Evolutionary conservation across 441 rosid genomes (phyloP).

Genomic region (Adansonia gregorii): DNA sequence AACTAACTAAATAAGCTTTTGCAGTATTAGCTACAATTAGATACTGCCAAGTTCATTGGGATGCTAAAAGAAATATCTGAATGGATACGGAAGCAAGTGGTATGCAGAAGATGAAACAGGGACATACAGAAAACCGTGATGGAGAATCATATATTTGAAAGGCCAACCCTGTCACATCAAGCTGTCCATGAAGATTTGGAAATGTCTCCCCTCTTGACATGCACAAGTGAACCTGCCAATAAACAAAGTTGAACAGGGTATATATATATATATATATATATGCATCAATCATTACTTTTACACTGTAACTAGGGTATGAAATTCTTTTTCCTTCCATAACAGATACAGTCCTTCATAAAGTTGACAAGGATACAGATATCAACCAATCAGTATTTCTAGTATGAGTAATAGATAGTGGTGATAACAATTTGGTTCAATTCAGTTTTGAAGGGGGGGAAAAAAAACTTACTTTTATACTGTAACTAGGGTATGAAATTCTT

Average conservation of each 20-base stretch:
- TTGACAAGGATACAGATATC: slow-evolving; percentile 3
- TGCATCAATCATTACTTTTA: slow-evolving; percentile 19
- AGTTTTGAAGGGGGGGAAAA: not conserved
- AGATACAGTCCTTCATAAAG: slow-evolving; percentile 43
- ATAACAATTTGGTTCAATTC: not conserved
- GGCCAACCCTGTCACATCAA: slow-evolving; percentile 83
- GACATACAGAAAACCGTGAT: slow-evolving; percentile 82
- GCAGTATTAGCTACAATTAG: not conserved
- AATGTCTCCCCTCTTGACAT: slow-evolving; percentile 94
- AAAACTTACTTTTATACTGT: too few species aligned
- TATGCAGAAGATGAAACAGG: slow-evolving; percentile 28
- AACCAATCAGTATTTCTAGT: slow-evolving; percentile 18
- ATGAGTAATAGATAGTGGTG: not conserved
- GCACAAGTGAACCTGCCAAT: slow-evolving; percentile 84
- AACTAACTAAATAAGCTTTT: not conserved
- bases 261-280: not conserved
- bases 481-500: not conserved
- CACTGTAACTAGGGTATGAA: not conserved
- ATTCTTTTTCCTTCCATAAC: not conserved
- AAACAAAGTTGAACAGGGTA: slow-evolving; percentile 24
- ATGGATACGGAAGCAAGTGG: slow-evolving; percentile 28
- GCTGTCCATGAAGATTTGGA: slow-evolving; percentile 94
- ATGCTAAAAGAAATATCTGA: slow-evolving; percentile 21
- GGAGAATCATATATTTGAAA: slow-evolving; percentile 93
- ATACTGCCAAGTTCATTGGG: not conserved